phyloP scores from a whole-genome alignment of 2,329 filamentous ascomycete species.

The Claviceps sp. region DNA sequence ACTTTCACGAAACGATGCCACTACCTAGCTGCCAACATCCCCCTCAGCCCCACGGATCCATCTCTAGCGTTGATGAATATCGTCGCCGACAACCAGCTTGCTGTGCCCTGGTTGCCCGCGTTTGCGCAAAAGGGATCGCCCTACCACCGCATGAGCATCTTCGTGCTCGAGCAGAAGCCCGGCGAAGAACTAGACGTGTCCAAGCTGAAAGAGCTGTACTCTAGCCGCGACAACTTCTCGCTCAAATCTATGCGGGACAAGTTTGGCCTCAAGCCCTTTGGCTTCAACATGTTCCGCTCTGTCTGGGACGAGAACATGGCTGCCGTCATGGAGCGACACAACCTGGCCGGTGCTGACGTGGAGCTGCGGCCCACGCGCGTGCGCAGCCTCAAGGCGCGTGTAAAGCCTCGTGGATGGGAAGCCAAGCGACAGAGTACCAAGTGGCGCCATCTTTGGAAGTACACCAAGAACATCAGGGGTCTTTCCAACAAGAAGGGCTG shows the following conservation, averaged over 20 bases:
- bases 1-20: slow-evolving; percentile 72
- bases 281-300: slow-evolving; percentile 76
- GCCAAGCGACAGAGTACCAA: slow-evolving; percentile 51
- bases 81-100: slow-evolving; percentile 48
- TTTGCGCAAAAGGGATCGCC: slow-evolving; percentile 80
- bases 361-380: slow-evolving; percentile 76
- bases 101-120: slow-evolving; percentile 71
- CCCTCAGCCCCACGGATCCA: slow-evolving; percentile 37
- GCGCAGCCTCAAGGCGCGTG: slow-evolving; percentile 49
- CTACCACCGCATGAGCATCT: slow-evolving; percentile 78
- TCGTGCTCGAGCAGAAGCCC: slow-evolving; percentile 67
- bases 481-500: slow-evolving; percentile 29
- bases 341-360: slow-evolving; percentile 61
- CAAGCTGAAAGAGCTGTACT: slow-evolving; percentile 39
- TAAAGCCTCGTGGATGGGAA: slow-evolving; percentile 51
- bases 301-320: slow-evolving; percentile 81
- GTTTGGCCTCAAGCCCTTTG: slow-evolving; percentile 57
- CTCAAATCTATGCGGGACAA: slow-evolving; percentile 62
- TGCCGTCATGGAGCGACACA: slow-evolving; percentile 72
- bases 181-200: slow-evolving; percentile 43
- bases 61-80: slow-evolving; percentile 53
- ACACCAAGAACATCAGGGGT: slow-evolving; percentile 43
- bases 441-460: slow-evolving; percentile 52
- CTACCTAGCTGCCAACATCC: slow-evolving; percentile 61
- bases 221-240: slow-evolving; percentile 52